Base-by-base conservation (phyloP, 2,329 filamentous ascomycete species). In the Phyllosticta citribraziliensis region DNA sequence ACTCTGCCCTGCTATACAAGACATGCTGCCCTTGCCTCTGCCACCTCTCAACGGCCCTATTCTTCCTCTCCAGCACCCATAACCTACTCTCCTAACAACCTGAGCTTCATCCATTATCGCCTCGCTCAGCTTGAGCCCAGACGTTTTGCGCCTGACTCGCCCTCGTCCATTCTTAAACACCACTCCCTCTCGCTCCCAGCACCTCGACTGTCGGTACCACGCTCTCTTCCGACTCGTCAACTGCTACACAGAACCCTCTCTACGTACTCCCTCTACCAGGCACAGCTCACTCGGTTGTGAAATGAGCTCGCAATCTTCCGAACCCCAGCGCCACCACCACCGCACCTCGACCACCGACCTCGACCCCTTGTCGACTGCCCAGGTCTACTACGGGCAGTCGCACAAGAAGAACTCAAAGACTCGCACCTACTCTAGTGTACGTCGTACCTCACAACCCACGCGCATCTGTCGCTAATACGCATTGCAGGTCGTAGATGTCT, bases 371-470 rank as follows among this genome's bases (percentile, higher is more conserved):
- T 82, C 82, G 47, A 75, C 82, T 50, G 78, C 83, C 9, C 78
- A 82, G 63, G 73, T 84, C 65, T 86, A 86, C 72, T 86, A 86
- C 73, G 82, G 83, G 65, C 75, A 80, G 57, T 77, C 77, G 62
- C 75, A 79, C 64, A 70, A 73, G 64, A 75, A 76, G 67, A 78
- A 79, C 68, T 73, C 75, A 63, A 75, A 80, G 60, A 74, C 74
- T 54, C 75, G 82, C 63, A 82, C 82, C 5, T 81, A 82, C 68
- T 84, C 82, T 40, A 77, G 80, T 63, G 82, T 84, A 74, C 71
- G 80, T n/a, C 14, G 5, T 5, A 4, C 40, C 17, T n/a, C 17
- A 19, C 12, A 35, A 33, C 11, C n/a, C 20, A 30, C 51, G 9
- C n/a, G 22, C 33, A 24, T 11, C 9, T 22, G 12, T n/a, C 17